Evolutionary conservation across 306 rosid genomes (phyloP), one percentile per base, ranked within the genome.

Genomic region (Trichosanthes truncata): DNA sequence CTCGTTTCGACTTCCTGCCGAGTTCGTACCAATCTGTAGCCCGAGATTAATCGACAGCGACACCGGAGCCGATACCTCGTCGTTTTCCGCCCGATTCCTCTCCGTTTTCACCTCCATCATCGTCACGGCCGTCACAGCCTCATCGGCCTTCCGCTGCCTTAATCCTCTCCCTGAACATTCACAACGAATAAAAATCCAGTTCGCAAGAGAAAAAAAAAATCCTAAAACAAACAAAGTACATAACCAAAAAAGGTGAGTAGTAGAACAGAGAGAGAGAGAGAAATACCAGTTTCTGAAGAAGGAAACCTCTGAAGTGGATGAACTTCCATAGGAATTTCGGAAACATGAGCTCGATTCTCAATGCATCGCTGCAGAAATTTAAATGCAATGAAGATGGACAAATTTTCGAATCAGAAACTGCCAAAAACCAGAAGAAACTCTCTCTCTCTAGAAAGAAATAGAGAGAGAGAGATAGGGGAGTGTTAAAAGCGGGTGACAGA

Each of bases 401-500:
- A 29, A 72, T 25, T 72, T 72, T 63, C 25, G 21, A 46, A 72
- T 46, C 40, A 25, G 77, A 72, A 46, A 23, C 46, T n/a, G 57
- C 75, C 75, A 77, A 74, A 57, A 56, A 46, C 74, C 17, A 5
- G 38, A 53, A 48, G 13, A 45, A 12, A 61, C 40, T 61, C 66
- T 51, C 55, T 68, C 74, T 67, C 53, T 21, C 18, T 11, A 38
- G 29, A n/a, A n/a, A n/a, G n/a, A n/a, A n/a, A n/a, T n/a, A n/a
- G n/a, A n/a, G n/a, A 77, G 78, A 66, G 10, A 31, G 23, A 62
- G n/a, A 18, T 62, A 45, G 48, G 2, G 6, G 40, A 61, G 69
- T 46, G 76, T 82, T 83, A 82, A 85, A n/a, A 82, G 86, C 23
- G 1, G 41, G 79, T 78, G 89, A 65, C 92, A 86, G 94, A 67